Percentiles rank a stretch among this genome's conserved stretches.
These are phyloP conservation scores for Lachnellula cervina DNA, from an alignment of 2,329 filamentous ascomycete species.

Conservation along the genomic window DNA sequence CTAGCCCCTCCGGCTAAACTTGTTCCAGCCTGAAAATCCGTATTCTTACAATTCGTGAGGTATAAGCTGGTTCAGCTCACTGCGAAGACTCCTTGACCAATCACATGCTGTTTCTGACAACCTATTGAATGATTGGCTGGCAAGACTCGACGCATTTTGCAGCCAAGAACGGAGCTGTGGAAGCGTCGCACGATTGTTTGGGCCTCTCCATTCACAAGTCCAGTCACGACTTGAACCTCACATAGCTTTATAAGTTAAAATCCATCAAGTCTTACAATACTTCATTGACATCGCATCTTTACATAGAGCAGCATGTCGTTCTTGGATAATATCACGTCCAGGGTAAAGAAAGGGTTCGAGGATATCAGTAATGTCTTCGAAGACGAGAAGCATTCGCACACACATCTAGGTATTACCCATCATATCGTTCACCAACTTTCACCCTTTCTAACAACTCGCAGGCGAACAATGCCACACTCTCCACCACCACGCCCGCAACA, in stretches of 20 bases:
- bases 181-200: neutral
- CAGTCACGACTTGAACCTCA: neutral
- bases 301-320: constrained; percentile 5
- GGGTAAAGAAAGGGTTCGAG: constrained; percentile 5
- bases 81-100: too few relatives aligned
- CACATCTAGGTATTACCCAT: neutral
- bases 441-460: neutral
- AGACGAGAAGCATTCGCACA: constrained; percentile 1
- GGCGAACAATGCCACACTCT: neutral
- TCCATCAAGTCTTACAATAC: too few relatives aligned
- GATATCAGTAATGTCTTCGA: constrained; percentile 2
- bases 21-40: too few relatives aligned
- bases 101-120: too few relatives aligned
- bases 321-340: constrained; percentile 2
- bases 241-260: neutral
- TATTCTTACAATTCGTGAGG: too few relatives aligned
- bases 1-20: too few relatives aligned
- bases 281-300: too few relatives aligned
- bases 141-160: neutral
- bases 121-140: too few relatives aligned
- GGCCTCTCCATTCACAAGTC: neutral
- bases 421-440: neutral
- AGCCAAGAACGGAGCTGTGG: neutral
- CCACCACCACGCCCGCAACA: constrained; percentile 26
- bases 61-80: too few relatives aligned